Evolutionary conservation across 1,284 basidiomycete species (phyloP).

Genomic region (Paramarasmius palmivorus): DNA sequence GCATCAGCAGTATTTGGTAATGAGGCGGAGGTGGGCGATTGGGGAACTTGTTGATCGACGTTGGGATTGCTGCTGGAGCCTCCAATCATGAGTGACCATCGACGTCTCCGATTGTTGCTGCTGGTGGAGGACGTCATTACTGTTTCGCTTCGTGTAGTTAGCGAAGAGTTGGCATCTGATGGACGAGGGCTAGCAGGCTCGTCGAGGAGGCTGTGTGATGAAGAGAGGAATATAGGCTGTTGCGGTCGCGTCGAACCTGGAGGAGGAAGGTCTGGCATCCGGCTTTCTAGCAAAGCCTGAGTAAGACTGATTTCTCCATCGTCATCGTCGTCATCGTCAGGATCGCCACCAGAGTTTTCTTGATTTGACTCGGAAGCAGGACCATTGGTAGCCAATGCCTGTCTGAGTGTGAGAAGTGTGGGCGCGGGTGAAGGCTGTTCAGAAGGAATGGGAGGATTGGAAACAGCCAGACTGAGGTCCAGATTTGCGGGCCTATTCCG

Average conservation of each 20-base stretch:
- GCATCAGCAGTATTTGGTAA: slow-evolving; percentile 5
- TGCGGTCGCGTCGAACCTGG: slow-evolving; percentile 64
- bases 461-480: slow-evolving; percentile 51
- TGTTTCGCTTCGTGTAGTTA: slow-evolving; percentile 26
- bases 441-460: slow-evolving; percentile 39
- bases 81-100: slow-evolving; percentile 49
- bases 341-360: slow-evolving; percentile 45
- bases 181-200: slow-evolving; percentile 47
- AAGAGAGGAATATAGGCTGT: slow-evolving; percentile 61
- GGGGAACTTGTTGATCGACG: not conserved
- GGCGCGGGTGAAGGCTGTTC: slow-evolving; percentile 64
- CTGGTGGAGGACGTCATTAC: slow-evolving; percentile 13
- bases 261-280: slow-evolving; percentile 71
- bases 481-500: slow-evolving; percentile 64
- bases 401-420: slow-evolving; percentile 61
- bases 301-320: slow-evolving; percentile 69
- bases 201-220: slow-evolving; percentile 37
- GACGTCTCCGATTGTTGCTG: slow-evolving; percentile 38
- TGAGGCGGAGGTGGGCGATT: slow-evolving; percentile 5
- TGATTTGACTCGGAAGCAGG: slow-evolving; percentile 30
- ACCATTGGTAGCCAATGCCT: slow-evolving; percentile 51
- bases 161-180: slow-evolving; percentile 42
- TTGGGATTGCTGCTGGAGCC: slow-evolving; percentile 5
- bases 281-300: slow-evolving; percentile 74
- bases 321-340: slow-evolving; percentile 67